phyloP scores from a whole-genome alignment of 2,329 filamentous ascomycete genomes.

The Atkinsonella texensis region DNA sequence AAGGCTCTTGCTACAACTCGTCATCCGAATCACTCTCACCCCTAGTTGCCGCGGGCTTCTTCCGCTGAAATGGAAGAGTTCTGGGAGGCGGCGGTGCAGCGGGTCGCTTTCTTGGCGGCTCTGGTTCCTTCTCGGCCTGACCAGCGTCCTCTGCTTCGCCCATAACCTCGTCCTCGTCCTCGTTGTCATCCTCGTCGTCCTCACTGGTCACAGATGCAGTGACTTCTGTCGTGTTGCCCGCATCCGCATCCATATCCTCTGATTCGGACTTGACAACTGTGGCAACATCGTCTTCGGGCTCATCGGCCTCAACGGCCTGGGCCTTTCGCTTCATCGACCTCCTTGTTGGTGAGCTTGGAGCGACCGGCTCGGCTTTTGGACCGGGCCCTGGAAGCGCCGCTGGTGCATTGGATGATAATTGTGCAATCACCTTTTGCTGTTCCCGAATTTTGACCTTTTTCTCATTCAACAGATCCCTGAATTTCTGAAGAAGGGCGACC shows the following conservation, averaged over 20 bases:
- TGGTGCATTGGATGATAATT: slow-evolving; percentile 23
- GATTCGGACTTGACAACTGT: slow-evolving; percentile 18
- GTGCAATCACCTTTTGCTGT: slow-evolving; percentile 49
- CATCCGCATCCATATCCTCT: slow-evolving; percentile 30
- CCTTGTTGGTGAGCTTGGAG: slow-evolving; percentile 22
- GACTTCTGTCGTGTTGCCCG: slow-evolving; percentile 27
- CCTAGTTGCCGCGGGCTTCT: slow-evolving; percentile 15
- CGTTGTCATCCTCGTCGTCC: slow-evolving; percentile 13
- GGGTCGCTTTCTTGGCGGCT: slow-evolving; percentile 10
- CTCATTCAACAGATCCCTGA: slow-evolving; percentile 58
- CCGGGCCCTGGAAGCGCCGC: slow-evolving; percentile 17
- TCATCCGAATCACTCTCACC: slow-evolving; percentile 46
- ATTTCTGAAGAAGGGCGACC: slow-evolving; percentile 54
- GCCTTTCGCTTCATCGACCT: slow-evolving; percentile 39
- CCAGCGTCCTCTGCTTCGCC: not conserved
- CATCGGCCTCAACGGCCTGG: slow-evolving; percentile 27
- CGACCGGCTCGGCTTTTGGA: slow-evolving; percentile 11
- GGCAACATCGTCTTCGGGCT: slow-evolving; percentile 36
- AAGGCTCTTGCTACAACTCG: slow-evolving; percentile 28
- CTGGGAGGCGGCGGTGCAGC: slow-evolving; percentile 26
- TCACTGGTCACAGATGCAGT: slow-evolving; percentile 32
- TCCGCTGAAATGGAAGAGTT: slow-evolving; percentile 32
- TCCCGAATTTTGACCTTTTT: slow-evolving; percentile 73
- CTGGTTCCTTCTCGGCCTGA: not conserved
- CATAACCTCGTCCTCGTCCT: not conserved